These are phyloP conservation scores for Botryosphaeria dothidea DNA, from an alignment of 2,329 filamentous ascomycete genomes.

Conservation along the genomic window DNA sequence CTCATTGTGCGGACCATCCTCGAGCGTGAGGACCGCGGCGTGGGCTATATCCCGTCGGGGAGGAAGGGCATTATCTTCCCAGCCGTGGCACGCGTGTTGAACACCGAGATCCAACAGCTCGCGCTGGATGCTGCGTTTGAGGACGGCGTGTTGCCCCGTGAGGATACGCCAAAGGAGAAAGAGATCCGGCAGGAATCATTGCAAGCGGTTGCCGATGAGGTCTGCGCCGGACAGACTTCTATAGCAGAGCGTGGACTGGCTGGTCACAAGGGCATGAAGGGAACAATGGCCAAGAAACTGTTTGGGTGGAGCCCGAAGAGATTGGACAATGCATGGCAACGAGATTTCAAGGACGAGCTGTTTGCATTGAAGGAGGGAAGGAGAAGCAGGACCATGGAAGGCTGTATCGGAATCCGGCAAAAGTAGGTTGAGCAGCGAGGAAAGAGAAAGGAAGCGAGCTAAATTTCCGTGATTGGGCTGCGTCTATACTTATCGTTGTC, in stretches of 20 bases:
- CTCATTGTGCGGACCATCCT: conserved; percentile 23
- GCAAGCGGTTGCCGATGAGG: conserved; percentile 24
- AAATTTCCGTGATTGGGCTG: too few relatives aligned
- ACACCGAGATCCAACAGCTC: conserved; percentile 23
- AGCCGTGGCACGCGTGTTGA: conserved; percentile 21
- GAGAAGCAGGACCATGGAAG: conserved; percentile 20
- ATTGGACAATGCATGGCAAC: conserved; percentile 22
- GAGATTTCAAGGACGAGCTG: conserved; percentile 24
- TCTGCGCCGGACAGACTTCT: conserved; percentile 18
- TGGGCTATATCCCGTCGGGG: conserved; percentile 20
- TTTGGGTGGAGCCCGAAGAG: conserved; percentile 24
- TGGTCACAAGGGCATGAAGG: conserved; percentile 24
- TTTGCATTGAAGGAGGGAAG: conserved; percentile 22
- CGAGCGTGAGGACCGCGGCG: conserved; percentile 23
- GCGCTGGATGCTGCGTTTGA: conserved; percentile 25
- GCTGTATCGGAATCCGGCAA: conserved; percentile 21
- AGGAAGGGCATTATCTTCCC: conserved; percentile 24
- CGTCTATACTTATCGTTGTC: too few relatives aligned
- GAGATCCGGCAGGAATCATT: conserved; percentile 22
- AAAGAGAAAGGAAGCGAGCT: too few relatives aligned
- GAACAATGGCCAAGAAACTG: conserved; percentile 20
- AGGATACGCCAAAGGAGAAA: conserved; percentile 22
- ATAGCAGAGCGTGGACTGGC: conserved; percentile 24
- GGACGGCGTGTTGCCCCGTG: conserved; percentile 21
- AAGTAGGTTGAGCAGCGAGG: not conserved